These are phyloP conservation scores for Punctularia strigosozonata DNA, from an alignment of 768 basidiomycete species.

Conservation along the genomic window DNA sequence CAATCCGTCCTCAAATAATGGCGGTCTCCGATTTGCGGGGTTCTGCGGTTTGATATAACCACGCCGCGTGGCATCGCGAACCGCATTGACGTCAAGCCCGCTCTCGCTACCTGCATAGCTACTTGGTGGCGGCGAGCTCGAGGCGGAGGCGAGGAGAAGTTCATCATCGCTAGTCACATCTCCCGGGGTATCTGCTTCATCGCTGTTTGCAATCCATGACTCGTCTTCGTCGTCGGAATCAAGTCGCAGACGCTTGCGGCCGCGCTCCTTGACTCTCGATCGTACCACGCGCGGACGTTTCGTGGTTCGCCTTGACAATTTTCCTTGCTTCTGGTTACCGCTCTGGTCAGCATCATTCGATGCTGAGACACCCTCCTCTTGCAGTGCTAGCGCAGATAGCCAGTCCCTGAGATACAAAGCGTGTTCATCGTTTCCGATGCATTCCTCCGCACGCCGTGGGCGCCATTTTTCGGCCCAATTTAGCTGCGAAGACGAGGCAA, in stretches of 20 bases:
- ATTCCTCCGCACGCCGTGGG: slow-evolving; percentile 59
- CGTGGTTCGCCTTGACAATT: slow-evolving; percentile 21
- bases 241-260: slow-evolving; percentile 25
- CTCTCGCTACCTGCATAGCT: too few relatives aligned
- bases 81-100: too few relatives aligned
- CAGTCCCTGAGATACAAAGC: slow-evolving; percentile 69
- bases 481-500: slow-evolving; percentile 21
- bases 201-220: slow-evolving; percentile 42
- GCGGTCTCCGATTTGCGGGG: too few relatives aligned
- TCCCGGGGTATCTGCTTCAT: slow-evolving; percentile 21
- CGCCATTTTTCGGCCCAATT: slow-evolving; percentile 70
- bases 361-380: slow-evolving; percentile 21
- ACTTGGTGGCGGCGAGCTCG: too few relatives aligned
- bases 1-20: slow-evolving; percentile 18
- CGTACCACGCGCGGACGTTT: slow-evolving; percentile 56
- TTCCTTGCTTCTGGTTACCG: slow-evolving; percentile 12
- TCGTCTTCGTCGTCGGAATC: slow-evolving; percentile 44
- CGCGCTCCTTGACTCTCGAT: slow-evolving; percentile 30
- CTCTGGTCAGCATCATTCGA: slow-evolving; percentile 9
- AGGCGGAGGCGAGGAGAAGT: slow-evolving; percentile 15
- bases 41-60: too few relatives aligned
- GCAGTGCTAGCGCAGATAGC: slow-evolving; percentile 60
- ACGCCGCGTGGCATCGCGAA: too few relatives aligned
- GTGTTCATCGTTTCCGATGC: slow-evolving; percentile 66
- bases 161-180: slow-evolving; percentile 18